Conservation (phyloP, 192 early-diverging fungal species). For the Phlyctochytrium bullatum region DNA sequence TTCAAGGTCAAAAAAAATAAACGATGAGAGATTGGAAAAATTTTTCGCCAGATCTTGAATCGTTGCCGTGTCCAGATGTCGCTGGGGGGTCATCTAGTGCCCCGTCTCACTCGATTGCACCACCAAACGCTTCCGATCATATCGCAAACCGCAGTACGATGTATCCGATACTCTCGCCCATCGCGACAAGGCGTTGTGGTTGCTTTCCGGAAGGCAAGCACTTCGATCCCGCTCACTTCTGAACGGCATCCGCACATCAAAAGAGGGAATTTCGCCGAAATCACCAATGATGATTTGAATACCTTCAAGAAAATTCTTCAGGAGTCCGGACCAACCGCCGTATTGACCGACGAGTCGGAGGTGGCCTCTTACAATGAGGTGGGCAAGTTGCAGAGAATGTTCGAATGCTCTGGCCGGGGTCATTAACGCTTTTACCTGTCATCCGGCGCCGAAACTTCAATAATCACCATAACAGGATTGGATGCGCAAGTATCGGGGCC, state of each 20-base stretch:
- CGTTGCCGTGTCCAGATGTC: no score
- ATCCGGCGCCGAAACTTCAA: not conserved
- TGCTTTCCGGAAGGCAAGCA: no score
- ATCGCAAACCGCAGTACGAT: no score
- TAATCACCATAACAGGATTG: slow-evolving; percentile 61
- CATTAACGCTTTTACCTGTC: not conserved
- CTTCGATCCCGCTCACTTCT: not conserved
- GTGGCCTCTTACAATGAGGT: slow-evolving; percentile 46
- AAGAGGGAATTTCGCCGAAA: not conserved
- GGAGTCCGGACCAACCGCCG: slow-evolving; percentile 2
- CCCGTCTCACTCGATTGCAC: no score
- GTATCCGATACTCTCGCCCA: no score
- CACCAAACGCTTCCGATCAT: no score
- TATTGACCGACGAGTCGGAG: slow-evolving; percentile 27
- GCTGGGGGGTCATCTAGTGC: no score
- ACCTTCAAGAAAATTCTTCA: slow-evolving; percentile 22
- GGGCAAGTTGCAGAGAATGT: not conserved
- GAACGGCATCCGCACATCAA: not conserved
- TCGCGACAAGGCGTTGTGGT: no score
- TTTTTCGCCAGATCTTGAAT: no score
- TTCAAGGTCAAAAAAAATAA: no score
- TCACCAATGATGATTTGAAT: slow-evolving; percentile 28
- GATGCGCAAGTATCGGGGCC: slow-evolving; percentile 91
- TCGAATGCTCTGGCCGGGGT: no score
- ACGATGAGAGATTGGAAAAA: no score